Percentiles rank a stretch among this genome's conserved stretches.
Evolutionary conservation across 345 rosid species (phyloP).

Genomic region (Eucalyptus globulus): DNA sequence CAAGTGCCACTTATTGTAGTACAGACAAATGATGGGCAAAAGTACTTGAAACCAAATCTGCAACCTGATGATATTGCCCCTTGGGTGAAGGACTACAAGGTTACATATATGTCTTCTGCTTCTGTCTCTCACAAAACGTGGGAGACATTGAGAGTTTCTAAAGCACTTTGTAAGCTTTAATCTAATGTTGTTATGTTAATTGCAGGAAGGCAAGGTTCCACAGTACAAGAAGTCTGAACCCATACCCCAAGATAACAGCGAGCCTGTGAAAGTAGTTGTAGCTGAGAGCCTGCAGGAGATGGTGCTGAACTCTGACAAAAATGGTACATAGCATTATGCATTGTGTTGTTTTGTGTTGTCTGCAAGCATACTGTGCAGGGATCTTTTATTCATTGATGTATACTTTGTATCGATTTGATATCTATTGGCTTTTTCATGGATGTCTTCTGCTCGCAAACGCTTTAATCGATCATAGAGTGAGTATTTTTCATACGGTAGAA

Average conservation of each 20-base stretch:
- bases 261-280: constrained; percentile 88
- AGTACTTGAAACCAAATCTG: constrained; percentile 65
- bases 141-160: background rate
- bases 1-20: constrained; percentile 78
- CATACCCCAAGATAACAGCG: constrained; percentile 70
- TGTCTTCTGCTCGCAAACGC: background rate
- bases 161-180: background rate
- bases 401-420: background rate
- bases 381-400: background rate
- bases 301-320: constrained; percentile 76
- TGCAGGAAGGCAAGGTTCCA: constrained; percentile 79
- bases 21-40: constrained; percentile 59
- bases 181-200: background rate
- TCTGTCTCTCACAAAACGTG: background rate
- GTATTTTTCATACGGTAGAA: background rate
- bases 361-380: background rate
- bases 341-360: background rate
- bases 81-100: constrained; percentile 88
- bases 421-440: background rate
- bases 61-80: constrained; percentile 58
- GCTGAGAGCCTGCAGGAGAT: constrained; percentile 75
- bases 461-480: background rate
- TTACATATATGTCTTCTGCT: constrained; percentile 2
- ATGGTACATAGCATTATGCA: constrained; percentile 30
- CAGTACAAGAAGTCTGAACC: constrained; percentile 75